Evolutionary conservation across 2,329 filamentous ascomycete genomes (phyloP).

Genomic region (Colletotrichum acutatum): DNA sequence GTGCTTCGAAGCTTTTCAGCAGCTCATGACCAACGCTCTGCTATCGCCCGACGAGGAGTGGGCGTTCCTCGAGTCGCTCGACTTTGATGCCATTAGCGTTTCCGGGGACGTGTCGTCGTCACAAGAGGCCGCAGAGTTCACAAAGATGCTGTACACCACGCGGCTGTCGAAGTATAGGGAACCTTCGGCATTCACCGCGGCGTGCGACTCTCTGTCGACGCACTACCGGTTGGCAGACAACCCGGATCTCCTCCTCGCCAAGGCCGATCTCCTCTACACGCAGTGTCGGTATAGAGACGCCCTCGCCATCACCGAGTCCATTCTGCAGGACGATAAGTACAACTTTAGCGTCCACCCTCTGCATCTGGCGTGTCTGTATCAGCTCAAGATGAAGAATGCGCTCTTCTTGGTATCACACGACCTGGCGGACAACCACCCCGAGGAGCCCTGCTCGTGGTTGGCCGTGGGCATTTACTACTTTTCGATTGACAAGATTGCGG

Average conservation of each 20-base stretch:
- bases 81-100: slow-evolving; percentile 86
- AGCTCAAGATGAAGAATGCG: slow-evolving; percentile 86
- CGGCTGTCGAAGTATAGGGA: slow-evolving; percentile 95
- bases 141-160: slow-evolving; percentile 95
- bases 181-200: slow-evolving; percentile 82
- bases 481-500: slow-evolving; percentile 86
- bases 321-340: slow-evolving; percentile 86
- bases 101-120: slow-evolving; percentile 73
- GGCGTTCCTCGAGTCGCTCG: slow-evolving; percentile 85
- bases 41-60: slow-evolving; percentile 92
- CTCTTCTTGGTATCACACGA: slow-evolving; percentile 94
- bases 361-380: slow-evolving; percentile 90
- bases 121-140: slow-evolving; percentile 92
- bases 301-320: slow-evolving; percentile 82
- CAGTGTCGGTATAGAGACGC: slow-evolving; percentile 94
- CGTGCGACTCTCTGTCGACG: slow-evolving; percentile 90
- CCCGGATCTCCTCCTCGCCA: slow-evolving; percentile 88
- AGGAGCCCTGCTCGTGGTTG: slow-evolving; percentile 92
- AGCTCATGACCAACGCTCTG: slow-evolving; percentile 95
- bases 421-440: slow-evolving; percentile 88
- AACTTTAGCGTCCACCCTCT: slow-evolving; percentile 91
- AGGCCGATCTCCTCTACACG: slow-evolving; percentile 91
- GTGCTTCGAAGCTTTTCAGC: slow-evolving; percentile 98
- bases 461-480: slow-evolving; percentile 97
- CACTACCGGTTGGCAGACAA: slow-evolving; percentile 91